Base-by-base conservation (phyloP, 805 yeast species). In the Yamadazyma nakazawae region DNA sequence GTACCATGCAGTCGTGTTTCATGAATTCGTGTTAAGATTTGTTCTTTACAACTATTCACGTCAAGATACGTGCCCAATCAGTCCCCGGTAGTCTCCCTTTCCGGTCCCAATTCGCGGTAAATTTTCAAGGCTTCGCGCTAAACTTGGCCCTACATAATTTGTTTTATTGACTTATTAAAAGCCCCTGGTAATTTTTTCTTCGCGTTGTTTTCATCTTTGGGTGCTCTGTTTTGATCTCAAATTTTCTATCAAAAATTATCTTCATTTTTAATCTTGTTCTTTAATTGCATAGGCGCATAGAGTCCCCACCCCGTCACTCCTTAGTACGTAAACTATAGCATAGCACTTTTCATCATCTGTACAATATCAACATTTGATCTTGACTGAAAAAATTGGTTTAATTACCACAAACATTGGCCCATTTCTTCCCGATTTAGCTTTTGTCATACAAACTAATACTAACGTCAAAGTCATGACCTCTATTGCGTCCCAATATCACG, bases 161-260 rank as follows among this genome's bases (percentile, higher is more conserved):
- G 10, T 28, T 11, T n/a, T n/a, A n/a, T n/a, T n/a, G n/a, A 12
- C 9, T 11, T 3, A 28, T 28, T 13, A 28, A 28, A 28, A 13
- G 32, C 34, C 41, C 32, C 41, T 38, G 41, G 25, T 31, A 38
- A 28, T 12, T 28, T 13, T 28, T 13, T 28, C n/a, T 18, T 31
- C 43, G 43, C 43, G 43, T 41, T 41, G 43, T 41, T 41, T 32
- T 28, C 32, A 28, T 28, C 32, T 28, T 7, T 7, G 4, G 24
- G 24, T 21, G 24, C 7, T 40, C 37, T 41, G 43, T 41, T 41
- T 41, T 41, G 43, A 41, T 41, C 43, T 34, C 25, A 40, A 18
- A 28, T 28, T 12, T 31, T 13, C 36, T 30, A 18, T 38, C 28
- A 18, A 8, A 40, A 40, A 40, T 34, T 40, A 30, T 16, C 41